phyloP scores from a whole-genome alignment of 257 asterid genomes.

The Przewalskia tangutica region DNA sequence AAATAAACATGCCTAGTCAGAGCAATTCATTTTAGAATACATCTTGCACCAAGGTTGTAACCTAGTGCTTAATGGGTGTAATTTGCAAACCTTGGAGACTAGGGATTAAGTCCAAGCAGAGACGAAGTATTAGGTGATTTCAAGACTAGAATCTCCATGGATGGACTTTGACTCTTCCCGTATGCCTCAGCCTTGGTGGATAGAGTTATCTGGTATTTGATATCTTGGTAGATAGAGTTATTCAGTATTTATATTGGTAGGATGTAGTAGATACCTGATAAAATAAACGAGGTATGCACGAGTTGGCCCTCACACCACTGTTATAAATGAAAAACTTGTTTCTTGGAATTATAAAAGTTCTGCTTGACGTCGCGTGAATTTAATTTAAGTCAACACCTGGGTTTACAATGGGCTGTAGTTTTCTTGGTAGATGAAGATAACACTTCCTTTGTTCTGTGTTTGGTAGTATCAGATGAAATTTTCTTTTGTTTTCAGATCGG shows the following conservation, averaged over 20 bases:
- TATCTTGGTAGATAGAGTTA: not conserved
- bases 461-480: not conserved
- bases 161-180: no score
- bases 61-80: not conserved
- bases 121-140: not conserved
- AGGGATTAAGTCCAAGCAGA: not conserved
- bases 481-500: slow-evolving; percentile 32
- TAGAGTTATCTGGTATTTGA: not conserved
- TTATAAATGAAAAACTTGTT: not conserved
- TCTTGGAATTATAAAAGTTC: not conserved
- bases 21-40: not conserved
- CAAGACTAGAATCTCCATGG: no score
- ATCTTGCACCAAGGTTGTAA: not conserved
- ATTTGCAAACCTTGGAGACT: not conserved
- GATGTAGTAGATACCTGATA: not conserved
- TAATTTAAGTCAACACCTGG: not conserved
- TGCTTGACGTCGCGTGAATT: not conserved
- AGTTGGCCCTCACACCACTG: not conserved
- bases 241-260: not conserved
- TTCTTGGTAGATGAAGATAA: not conserved
- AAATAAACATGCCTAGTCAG: not conserved
- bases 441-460: not conserved
- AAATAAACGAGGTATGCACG: not conserved
- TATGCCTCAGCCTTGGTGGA: not conserved
- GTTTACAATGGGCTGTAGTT: not conserved